Base-by-base conservation (phyloP, 768 basidiomycete genomes). In the Paxillus rubicundulus region DNA sequence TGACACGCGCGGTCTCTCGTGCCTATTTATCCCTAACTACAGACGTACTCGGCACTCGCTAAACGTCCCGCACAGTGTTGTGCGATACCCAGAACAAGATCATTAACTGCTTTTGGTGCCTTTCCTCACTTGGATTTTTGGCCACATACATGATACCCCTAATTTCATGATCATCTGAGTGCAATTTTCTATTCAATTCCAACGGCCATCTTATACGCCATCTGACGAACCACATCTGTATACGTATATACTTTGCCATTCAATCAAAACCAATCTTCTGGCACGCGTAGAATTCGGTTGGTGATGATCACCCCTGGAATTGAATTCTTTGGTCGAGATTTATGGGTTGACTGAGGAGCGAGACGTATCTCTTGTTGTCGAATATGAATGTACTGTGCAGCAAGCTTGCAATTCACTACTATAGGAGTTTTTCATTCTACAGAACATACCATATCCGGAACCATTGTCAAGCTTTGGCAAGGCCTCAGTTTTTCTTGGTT, bases 101-200 rank as follows among this genome's bases (percentile, higher is more conserved):
- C 32, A 16, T 32, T 32, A 30, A 34, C n/a, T 34, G 16, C 38
- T 21, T 41, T 55, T 17, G 57, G 50, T 64, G 53, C 45, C 47
- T 18, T 39, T 38, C 57, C 57, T 46, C 54, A 55, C 53, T 48
- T 32, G 44, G 53, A 28, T 42, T 40, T 48, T 24, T 53, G 17
- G 27, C 49, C 27, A 39, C 57, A 44, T 60, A 59, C 44, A 50
- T 34, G 60, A 70, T 71, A 71, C 68, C 70, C 70, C 66, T 64
- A 57, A 61, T 66, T 59, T 54, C 56, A 57, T 53, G 56, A 68
- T 68, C 66, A 68, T 68, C 68, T 64, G 51, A 58, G 44, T 62
- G 45, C 46, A 40, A 52, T 41, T 45, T 45, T 53, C 38, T 38
- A 54, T 45, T 51, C 57, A 47, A 52, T 54, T 52, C 24, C 24